Evolutionary conservation across 345 rosid genomes (phyloP).

Genomic region (Gossypium raimondii): DNA sequence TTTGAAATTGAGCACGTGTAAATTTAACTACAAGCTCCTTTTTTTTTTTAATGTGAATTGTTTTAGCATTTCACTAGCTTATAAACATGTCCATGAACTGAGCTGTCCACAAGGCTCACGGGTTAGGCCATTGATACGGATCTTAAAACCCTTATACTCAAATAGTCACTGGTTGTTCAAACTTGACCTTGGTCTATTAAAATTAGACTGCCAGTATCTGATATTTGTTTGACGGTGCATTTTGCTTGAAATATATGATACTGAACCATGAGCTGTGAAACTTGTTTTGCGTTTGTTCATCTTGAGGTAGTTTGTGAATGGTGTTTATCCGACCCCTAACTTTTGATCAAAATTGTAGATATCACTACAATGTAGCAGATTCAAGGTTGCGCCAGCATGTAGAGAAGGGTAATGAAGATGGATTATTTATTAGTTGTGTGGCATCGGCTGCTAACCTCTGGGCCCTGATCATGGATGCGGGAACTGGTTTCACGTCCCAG

Average conservation of each 20-base stretch:
- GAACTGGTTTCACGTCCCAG: slow-evolving; percentile 84
- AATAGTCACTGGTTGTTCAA: background rate
- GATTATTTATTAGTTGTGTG: slow-evolving; percentile 77
- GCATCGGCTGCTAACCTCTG: slow-evolving; percentile 86
- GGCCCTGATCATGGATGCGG: slow-evolving; percentile 98
- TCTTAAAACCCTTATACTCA: background rate
- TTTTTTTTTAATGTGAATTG: background rate
- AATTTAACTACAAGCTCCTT: too few relatives aligned
- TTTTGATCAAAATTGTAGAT: slow-evolving; percentile 43
- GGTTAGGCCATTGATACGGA: background rate
- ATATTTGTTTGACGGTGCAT: slow-evolving; percentile 1
- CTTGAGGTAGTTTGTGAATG: background rate
- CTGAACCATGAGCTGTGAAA: background rate
- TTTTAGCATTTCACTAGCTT: background rate
- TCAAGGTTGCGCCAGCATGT: slow-evolving; percentile 70
- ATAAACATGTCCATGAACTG: background rate
- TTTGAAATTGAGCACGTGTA: too few relatives aligned
- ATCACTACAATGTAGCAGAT: slow-evolving; percentile 93
- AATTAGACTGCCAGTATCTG: background rate
- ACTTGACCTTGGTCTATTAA: background rate
- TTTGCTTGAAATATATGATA: background rate
- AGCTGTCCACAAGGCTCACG: background rate
- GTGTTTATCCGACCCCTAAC: background rate
- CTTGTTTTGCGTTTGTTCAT: background rate
- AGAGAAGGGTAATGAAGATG: slow-evolving; percentile 93